Percentiles rank a stretch among this genome's conserved stretches.
Evolutionary conservation across 2,329 filamentous ascomycete genomes (phyloP).

Genomic region (Camillea tinctor): DNA sequence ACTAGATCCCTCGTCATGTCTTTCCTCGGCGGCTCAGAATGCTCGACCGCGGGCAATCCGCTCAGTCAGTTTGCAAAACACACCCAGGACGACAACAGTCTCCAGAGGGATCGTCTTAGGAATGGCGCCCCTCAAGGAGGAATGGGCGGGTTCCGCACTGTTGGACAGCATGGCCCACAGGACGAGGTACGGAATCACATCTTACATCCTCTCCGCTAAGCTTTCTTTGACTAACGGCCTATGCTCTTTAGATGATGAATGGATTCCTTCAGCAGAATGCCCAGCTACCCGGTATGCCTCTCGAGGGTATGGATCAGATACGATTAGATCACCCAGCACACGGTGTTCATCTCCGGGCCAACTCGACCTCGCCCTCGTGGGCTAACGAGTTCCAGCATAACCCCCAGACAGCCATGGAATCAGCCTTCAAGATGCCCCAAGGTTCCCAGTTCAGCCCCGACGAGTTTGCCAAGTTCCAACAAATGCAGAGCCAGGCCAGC

Average conservation of each 20-base stretch:
- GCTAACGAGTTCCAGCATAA: conserved; percentile 48
- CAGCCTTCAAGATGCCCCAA: conserved; percentile 60
- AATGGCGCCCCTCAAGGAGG: conserved; percentile 69
- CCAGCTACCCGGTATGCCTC: conserved; percentile 53
- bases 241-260: conserved; percentile 73
- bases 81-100: conserved; percentile 90
- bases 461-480: conserved; percentile 86
- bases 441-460: conserved; percentile 70
- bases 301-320: conserved; percentile 43
- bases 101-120: conserved; percentile 86
- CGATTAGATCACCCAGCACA: conserved; percentile 49
- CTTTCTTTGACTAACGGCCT: conserved; percentile 24
- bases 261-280: conserved; percentile 82
- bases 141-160: conserved; percentile 75
- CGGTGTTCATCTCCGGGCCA: conserved; percentile 51
- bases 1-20: conserved; percentile 61
- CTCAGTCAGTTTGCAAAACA: conserved; percentile 98
- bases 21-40: conserved; percentile 85
- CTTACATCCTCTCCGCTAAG: neutral
- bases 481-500: conserved; percentile 59
- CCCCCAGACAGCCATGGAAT: conserved; percentile 67
- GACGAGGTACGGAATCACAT: conserved; percentile 58
- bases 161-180: conserved; percentile 65
- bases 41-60: conserved; percentile 93
- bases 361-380: conserved; percentile 54